Conservation (phyloP, 2,329 filamentous ascomycete species). For the Talaromyces amestolkiae region DNA sequence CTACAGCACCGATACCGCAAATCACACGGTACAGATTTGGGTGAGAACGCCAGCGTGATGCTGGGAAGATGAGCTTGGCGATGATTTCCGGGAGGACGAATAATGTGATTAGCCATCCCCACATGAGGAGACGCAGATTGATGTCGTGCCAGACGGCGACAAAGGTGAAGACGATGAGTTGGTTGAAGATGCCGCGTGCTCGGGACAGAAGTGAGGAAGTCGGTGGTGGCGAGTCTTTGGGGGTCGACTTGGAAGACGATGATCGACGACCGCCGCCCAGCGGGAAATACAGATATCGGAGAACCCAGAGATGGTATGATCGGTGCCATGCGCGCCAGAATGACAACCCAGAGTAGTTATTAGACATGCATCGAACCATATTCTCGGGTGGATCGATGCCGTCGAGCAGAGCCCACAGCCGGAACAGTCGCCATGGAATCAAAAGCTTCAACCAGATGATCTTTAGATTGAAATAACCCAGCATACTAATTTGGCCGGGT, state of each 20-base stretch:
- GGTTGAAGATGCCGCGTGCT: conserved; percentile 66
- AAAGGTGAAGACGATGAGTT: conserved; percentile 86
- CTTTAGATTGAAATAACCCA: conserved; percentile 94
- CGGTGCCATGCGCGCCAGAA: conserved; percentile 99
- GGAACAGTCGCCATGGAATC: conserved; percentile 96
- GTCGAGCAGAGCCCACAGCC: conserved; percentile 89
- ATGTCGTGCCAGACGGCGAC: conserved; percentile 99
- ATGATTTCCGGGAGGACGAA: conserved; percentile 90
- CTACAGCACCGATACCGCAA: conserved; percentile 75
- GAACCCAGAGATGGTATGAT: conserved; percentile 89
- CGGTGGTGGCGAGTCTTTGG: conserved; percentile 18
- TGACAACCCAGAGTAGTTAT: conserved; percentile 85
- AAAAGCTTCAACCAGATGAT: conserved; percentile 94
- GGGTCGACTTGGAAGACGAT: conserved; percentile 32
- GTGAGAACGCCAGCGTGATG: conserved; percentile 63
- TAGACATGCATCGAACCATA: conserved; percentile 92
- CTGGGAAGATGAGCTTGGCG: conserved; percentile 69
- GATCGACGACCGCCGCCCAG: conserved; percentile 62
- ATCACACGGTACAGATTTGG: conserved; percentile 76
- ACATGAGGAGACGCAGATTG: conserved; percentile 81
- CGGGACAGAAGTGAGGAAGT: conserved; percentile 43
- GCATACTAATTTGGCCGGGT: conserved; percentile 79
- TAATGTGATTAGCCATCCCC: conserved; percentile 94
- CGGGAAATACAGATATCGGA: conserved; percentile 91
- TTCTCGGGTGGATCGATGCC: conserved; percentile 95